Percentiles rank a stretch among this genome's conserved stretches.
phyloP scores from a whole-genome alignment of 2,329 filamentous ascomycete genomes.

The Fusarium buxicola region DNA sequence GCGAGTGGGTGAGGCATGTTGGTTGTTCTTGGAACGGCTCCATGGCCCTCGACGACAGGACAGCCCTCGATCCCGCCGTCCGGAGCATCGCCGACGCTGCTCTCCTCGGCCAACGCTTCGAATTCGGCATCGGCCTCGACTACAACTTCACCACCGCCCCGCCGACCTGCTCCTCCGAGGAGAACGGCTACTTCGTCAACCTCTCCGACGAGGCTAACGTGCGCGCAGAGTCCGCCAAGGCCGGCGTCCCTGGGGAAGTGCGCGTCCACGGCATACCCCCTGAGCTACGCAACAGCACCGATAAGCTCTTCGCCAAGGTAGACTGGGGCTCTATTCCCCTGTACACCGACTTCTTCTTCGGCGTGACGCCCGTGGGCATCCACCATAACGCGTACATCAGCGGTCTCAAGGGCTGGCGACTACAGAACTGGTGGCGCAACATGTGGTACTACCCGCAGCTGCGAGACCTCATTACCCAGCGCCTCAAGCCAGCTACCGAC shows the following conservation, averaged over 20 bases:
- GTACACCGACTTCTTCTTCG: constrained; percentile 54
- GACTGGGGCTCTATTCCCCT: constrained; percentile 50
- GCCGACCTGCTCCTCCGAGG: constrained; percentile 52
- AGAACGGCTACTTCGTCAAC: constrained; percentile 51
- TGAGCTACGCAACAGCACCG: constrained; percentile 40
- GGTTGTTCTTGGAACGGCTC: constrained; percentile 50
- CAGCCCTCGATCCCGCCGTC: constrained; percentile 32
- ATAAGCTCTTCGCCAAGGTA: constrained; percentile 29
- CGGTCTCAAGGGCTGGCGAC: constrained; percentile 47
- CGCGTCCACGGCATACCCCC: constrained; percentile 46
- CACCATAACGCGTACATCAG: constrained; percentile 53
- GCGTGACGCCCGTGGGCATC: constrained; percentile 51
- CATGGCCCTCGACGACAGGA: constrained; percentile 18
- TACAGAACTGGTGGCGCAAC: constrained; percentile 51
- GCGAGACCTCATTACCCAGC: constrained; percentile 46
- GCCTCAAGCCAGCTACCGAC: constrained; percentile 28
- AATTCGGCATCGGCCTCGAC: constrained; percentile 55
- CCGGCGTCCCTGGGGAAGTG: constrained; percentile 47
- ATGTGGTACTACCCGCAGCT: constrained; percentile 53
- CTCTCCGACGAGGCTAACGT: constrained; percentile 44
- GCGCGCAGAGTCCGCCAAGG: constrained; percentile 42
- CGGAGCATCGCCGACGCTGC: constrained; percentile 45
- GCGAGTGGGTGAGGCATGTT: constrained; percentile 48
- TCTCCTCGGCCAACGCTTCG: constrained; percentile 48
- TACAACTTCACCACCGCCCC: constrained; percentile 54